These are phyloP conservation scores for Sporothrix luriei DNA, from an alignment of 2,329 filamentous ascomycete species.

Conservation along the genomic window DNA sequence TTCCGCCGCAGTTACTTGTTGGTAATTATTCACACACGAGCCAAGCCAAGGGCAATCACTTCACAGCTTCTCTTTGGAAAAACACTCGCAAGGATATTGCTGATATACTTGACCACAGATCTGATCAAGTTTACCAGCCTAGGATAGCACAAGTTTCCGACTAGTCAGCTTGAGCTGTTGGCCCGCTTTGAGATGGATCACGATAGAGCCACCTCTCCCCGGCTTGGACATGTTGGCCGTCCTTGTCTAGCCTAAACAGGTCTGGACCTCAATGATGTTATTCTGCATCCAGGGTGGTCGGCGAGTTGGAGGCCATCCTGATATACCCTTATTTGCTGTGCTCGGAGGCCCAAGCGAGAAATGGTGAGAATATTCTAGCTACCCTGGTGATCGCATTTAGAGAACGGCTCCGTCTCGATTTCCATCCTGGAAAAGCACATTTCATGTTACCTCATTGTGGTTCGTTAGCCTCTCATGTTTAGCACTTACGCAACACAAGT, in stretches of 20 bases:
- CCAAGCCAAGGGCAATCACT: background rate
- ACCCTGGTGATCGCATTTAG: background rate
- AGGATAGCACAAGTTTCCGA: background rate
- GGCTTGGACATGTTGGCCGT: background rate
- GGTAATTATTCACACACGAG: background rate
- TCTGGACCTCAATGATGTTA: background rate
- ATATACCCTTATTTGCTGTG: background rate
- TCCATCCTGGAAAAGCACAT: too few species aligned
- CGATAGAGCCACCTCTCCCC: background rate
- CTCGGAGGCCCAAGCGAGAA: background rate
- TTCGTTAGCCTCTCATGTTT: too few species aligned
- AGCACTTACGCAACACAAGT: background rate
- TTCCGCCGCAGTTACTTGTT: too few species aligned
- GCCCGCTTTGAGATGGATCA: background rate
- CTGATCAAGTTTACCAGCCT: background rate
- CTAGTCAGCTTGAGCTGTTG: background rate
- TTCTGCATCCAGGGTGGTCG: background rate
- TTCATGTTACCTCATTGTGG: too few species aligned
- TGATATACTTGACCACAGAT: background rate
- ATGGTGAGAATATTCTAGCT: background rate
- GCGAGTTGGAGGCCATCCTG: background rate
- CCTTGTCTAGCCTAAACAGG: background rate
- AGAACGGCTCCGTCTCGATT: background rate
- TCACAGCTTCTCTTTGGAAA: background rate
- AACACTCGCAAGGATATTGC: background rate